Evolutionary conservation across 352 stramenopile species (phyloP), one percentile per base, ranked within the genome.

Genomic region (Pythium diclinum): DNA sequence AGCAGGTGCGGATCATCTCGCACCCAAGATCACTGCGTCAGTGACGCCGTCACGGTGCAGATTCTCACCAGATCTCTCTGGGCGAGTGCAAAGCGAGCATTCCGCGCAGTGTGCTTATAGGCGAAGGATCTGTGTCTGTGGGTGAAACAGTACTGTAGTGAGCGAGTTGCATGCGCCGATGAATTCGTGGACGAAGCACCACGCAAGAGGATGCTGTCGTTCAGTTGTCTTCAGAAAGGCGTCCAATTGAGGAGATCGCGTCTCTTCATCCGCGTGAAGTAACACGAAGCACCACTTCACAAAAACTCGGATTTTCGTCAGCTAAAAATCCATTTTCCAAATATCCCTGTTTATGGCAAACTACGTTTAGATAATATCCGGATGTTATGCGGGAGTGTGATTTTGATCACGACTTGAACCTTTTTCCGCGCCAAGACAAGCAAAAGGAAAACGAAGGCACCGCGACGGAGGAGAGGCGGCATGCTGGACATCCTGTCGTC

Each of bases 401-500:
- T 49, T 42, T 49, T 25, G 42, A 49, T 42, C 36, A 3, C 16
- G 36, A 42, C 36, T 42, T 42, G 42, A 25, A 19, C 13, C 38
- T n/a, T 48, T 48, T 21, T n/a, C 42, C 42, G 42, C 42, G 42
- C 8, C 44, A 51, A 51, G 44, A 28, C n/a, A 51, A 25, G 44
- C 44, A 23, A 48, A 23, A 8, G 44, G 38, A 21, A 23, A 10
- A 47, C 40, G 40, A 47, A 47, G 40, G 36, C 36, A 42, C 13
- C 10, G 36, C 10, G 1, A 1, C 10, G 17, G n/a, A 52, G 23
- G 42, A 49, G 42, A 23, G 17, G 44, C 40, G 13, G 23, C 40
- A 94, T 95, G 87, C 74, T 95, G 48, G 87, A 95, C 71, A 78
- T 94, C 69, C 72, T 95, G 59, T 95, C 81, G 64, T 89, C 86